Conservation (phyloP, 2,329 filamentous ascomycete species). For the Cadophora luteo-olivacea region DNA sequence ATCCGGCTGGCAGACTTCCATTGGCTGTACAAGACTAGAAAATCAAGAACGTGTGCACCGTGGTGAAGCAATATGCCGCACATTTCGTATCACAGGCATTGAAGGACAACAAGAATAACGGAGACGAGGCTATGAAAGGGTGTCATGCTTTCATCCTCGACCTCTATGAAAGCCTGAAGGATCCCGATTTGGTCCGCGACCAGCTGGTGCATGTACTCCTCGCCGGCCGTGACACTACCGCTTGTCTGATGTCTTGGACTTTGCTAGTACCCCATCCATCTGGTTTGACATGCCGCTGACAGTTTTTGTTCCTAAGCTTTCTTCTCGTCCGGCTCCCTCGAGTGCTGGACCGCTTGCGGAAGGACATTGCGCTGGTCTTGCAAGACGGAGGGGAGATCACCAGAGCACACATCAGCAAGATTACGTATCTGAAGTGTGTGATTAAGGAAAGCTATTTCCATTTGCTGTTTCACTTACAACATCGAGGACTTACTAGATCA, state of each 20-base stretch:
- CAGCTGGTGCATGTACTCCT: not conserved
- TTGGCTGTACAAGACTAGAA: conserved; percentile 2
- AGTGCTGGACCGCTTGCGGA: not conserved
- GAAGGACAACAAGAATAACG: not conserved
- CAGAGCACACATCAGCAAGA: conserved; percentile 8
- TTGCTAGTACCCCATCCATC: not conserved
- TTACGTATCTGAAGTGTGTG: not conserved
- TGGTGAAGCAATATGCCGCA: not conserved
- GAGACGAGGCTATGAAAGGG: not conserved
- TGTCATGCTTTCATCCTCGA: not conserved
- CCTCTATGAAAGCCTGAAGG: not conserved
- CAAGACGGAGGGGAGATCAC: not conserved
- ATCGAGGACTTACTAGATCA: no score
- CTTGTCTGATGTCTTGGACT: conserved; percentile 1
- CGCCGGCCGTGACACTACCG: conserved; percentile 4
- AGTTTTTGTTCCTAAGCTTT: no score
- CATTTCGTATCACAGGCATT: not conserved
- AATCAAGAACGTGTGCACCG: not conserved
- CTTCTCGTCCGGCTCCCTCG: not conserved
- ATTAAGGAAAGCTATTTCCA: not conserved
- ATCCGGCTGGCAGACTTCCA: not conserved
- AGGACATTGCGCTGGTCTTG: not conserved
- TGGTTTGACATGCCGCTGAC: no score
- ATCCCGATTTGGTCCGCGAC: not conserved
- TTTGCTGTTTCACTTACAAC: not conserved